Conservation (phyloP, 176 grass and related monocot genomes). For the Leersia perrieri region DNA sequence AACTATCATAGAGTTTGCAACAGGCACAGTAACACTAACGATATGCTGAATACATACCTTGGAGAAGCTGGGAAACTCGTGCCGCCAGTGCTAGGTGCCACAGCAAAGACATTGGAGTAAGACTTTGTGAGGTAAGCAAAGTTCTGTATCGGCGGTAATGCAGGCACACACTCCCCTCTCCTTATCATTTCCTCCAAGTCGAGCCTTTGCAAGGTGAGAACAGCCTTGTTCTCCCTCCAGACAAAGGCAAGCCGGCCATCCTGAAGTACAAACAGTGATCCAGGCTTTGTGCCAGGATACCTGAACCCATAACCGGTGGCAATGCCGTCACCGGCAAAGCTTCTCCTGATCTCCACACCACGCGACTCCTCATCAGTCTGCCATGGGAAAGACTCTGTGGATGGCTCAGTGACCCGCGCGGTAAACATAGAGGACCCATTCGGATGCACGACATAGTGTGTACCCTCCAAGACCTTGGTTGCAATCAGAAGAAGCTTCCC, state of each 20-base stretch:
- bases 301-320: conserved; percentile 77
- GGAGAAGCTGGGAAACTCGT: conserved; percentile 46
- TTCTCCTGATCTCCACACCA: conserved; percentile 35
- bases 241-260: conserved; percentile 79
- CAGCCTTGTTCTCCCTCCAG: conserved; percentile 65
- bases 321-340: conserved; percentile 62
- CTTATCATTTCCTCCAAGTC: conserved; percentile 56
- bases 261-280: conserved; percentile 65
- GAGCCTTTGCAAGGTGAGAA: conserved; percentile 71
- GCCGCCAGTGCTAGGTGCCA: conserved; percentile 40
- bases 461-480: conserved; percentile 89
- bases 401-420: conserved; percentile 39
- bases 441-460: conserved; percentile 78
- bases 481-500: conserved; percentile 60
- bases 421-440: conserved; percentile 88
- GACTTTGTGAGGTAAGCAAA: conserved; percentile 78
- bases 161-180: conserved; percentile 71
- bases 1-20: background rate
- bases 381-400: conserved; percentile 70
- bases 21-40: background rate
- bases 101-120: conserved; percentile 78
- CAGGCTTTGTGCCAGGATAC: conserved; percentile 82
- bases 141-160: conserved; percentile 58
- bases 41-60: conserved; percentile 47
- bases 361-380: conserved; percentile 45